These are phyloP conservation scores for Cercospora zeae-maydis DNA, from an alignment of 2,329 filamentous ascomycete genomes.

Conservation along the genomic window DNA sequence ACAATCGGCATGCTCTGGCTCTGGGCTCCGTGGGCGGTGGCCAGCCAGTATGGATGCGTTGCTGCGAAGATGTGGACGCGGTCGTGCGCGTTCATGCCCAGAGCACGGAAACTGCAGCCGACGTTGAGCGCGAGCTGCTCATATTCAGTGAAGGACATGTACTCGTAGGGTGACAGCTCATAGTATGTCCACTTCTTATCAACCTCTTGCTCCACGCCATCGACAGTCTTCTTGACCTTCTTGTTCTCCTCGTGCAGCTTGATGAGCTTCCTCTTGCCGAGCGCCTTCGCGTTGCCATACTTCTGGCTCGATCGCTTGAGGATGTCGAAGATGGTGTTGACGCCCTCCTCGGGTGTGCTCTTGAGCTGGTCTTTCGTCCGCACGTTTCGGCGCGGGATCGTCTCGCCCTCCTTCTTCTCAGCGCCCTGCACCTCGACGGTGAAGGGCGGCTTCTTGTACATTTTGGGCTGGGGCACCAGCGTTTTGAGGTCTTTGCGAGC, in stretches of 20 bases:
- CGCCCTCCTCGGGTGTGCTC: slow-evolving; percentile 62
- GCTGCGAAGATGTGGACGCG: slow-evolving; percentile 77
- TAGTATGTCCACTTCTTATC: slow-evolving; percentile 92
- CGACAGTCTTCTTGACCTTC: slow-evolving; percentile 83
- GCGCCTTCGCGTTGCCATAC: slow-evolving; percentile 51
- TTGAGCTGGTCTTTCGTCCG: slow-evolving; percentile 67
- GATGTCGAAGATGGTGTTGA: slow-evolving; percentile 76
- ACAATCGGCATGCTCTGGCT: slow-evolving; percentile 90
- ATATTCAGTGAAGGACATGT: slow-evolving; percentile 76
- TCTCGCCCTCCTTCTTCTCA: slow-evolving; percentile 72
- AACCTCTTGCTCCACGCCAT: slow-evolving; percentile 73
- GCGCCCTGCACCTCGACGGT: slow-evolving; percentile 68
- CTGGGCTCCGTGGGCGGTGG: slow-evolving; percentile 62
- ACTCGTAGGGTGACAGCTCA: slow-evolving; percentile 74
- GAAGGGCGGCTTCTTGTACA: slow-evolving; percentile 65
- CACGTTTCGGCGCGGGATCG: slow-evolving; percentile 73
- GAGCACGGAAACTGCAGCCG: slow-evolving; percentile 68
- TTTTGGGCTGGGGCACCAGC: slow-evolving; percentile 46
- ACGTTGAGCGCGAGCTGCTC: slow-evolving; percentile 65
- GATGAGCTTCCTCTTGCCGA: slow-evolving; percentile 69
- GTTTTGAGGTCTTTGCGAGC: slow-evolving; percentile 46
- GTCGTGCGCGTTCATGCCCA: slow-evolving; percentile 66
- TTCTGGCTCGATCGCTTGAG: slow-evolving; percentile 63
- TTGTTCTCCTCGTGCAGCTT: slow-evolving; percentile 78
- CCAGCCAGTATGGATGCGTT: slow-evolving; percentile 82